Evolutionary conservation across 306 rosid genomes (phyloP), one percentile per base, ranked within the genome.

Genomic region (Cicer bijugum): DNA sequence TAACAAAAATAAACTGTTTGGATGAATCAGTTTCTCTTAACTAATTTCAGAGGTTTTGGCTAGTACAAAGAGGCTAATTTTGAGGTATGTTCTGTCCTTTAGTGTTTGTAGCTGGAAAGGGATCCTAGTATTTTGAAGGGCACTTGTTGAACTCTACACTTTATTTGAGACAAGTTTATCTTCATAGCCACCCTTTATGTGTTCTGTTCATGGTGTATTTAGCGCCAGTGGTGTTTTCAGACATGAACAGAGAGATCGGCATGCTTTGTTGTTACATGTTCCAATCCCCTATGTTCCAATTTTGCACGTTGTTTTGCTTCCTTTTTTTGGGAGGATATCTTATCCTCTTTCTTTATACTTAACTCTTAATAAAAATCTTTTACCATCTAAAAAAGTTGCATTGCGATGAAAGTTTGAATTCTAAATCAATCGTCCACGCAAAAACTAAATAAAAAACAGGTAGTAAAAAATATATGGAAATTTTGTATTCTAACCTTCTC

Each of bases 401-500:
- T 15, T 70, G 37, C 48, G 48, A 74, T 16, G 47, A 78, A 69
- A 51, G 47, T 64, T 78, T 45, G 56, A 74, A 46, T 53, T 66
- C 48, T 33, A 73, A 67, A 43, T 56, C 42, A 56, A 60, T 57
- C 48, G 68, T 69, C 52, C 8, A 28, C 9, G 65, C 39, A 82
- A 20, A 53, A 61, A 67, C 56, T 53, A 72, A 19, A 42, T 75
- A 76, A 50, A 16, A 51, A 16, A 9, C 37, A 42, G 57, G 63
- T 9, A 35, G 11, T 47, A 43, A 35, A 45, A 35, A 51, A 57
- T 19, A 20, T 63, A 33, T 67, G 33, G 48, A 70, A 72, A 82
- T 66, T 44, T 45, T 68, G 63, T 12, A 33, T 42, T 64, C 76
- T 66, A 65, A 91, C 99, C 96, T 88, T 96, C 84, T 89, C 97